Base-by-base conservation (phyloP, 75 land plant genomes). In the Adiantum capillusveneris region DNA sequence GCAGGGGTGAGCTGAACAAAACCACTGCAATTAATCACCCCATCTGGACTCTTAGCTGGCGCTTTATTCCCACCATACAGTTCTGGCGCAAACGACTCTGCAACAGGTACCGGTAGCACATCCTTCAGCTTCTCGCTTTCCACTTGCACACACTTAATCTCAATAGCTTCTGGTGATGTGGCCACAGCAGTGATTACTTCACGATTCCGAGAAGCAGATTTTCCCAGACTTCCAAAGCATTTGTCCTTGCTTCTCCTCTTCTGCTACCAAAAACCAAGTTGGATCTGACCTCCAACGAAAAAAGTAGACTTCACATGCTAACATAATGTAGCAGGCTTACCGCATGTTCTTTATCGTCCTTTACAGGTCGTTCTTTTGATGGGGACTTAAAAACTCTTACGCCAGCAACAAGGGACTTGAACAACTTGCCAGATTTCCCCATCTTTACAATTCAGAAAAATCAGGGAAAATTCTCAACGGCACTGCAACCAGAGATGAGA, bases 201-300 rank as follows among this genome's bases (percentile, higher is more conserved):
- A n/a, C 49, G 49, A 14, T 46, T 46, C 21, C 49, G n/a, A 46
- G 49, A 46, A n/a, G 49, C 5, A 46, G 49, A 46, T 17, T 46
- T 46, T n/a, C 49, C 49, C 14, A 46, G 21, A 46, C 49, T 46
- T 14, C 49, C n/a, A 5, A 46, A n/a, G 49, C 49, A 46, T 17
- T 46, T 46, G 49, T 46, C 49, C 49, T 7, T 46, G 49, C 21
- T 46, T 46, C 17, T 20, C 49, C 14, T 46, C 21, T 14, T 46
- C 49, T 46, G 49, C 17, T n/a, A n/a, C n/a, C n/a, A n/a, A n/a
- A n/a, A n/a, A n/a, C n/a, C n/a, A n/a, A n/a, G n/a, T n/a, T n/a
- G n/a, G n/a, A n/a, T n/a, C n/a, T n/a, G n/a, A n/a, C n/a, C n/a
- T n/a, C n/a, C n/a, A n/a, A n/a, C n/a, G n/a, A n/a, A n/a, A n/a